Evolutionary conservation across 768 basidiomycete species (phyloP), one percentile per base, ranked within the genome.

Genomic region (Amanita phalloides): DNA sequence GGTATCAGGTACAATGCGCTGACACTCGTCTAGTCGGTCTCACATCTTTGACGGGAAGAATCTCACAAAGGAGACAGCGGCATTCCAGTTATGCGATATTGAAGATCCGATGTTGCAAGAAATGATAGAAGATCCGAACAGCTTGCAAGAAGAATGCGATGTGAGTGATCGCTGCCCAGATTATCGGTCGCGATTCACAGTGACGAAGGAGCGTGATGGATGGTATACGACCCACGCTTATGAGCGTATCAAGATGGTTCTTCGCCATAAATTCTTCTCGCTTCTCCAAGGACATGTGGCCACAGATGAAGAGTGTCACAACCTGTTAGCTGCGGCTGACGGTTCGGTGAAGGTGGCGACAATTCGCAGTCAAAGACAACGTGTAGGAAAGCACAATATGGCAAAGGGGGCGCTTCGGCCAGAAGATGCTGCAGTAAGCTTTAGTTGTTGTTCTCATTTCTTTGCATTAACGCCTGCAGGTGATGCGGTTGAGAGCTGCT

Each of bases 31-130:
- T 51, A 82, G 82, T 55, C 74, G 71, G 58, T 85, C 86, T 0
- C 91, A 98, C 63, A 76, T 92, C 30, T 99, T 98, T 58, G 91
- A 99, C 63, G 96, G 95, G 0, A 63, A 79, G 53, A 78, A 78
- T 6, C 66, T 91, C 43, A 81, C 84, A 42, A 83, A 86, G 58
- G 88, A 95, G 64, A 86, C 90, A 0, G 92, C 91, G 1, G 89
- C 91, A 14, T 99, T 90, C 68, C 96, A 98, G 65, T 73, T 99
- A 5, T 89, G 89, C 64, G 96, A 99, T 64, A 87, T 99, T 56
- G 68, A 74, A 6, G 96, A 99, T 62, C 81, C 84, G 5, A 84
- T 93, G 77, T 66, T 96, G 45, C 79, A 79, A 57, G 73, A 73
- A 35, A 84, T 94, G 78, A 89, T 98, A 48, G 76, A 86, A 54